Conservation (phyloP, 2,329 filamentous ascomycete species). For the Ceratocystis eucalypticola region DNA sequence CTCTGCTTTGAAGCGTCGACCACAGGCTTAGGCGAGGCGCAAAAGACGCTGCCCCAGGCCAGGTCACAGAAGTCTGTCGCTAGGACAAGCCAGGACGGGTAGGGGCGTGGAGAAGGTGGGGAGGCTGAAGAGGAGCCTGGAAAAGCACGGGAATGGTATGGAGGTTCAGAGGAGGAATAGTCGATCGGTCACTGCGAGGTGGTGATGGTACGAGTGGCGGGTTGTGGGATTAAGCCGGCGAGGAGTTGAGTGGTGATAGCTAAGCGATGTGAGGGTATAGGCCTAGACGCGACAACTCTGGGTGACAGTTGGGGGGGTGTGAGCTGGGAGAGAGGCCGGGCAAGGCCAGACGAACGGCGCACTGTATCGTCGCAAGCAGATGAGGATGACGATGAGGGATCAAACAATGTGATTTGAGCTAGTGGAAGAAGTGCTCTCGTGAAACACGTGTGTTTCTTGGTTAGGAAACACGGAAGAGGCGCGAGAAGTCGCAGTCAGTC, state of each 20-base stretch:
- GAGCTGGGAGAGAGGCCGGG: too few relatives aligned
- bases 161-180: neutral
- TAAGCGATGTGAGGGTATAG: too few relatives aligned
- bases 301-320: too few relatives aligned
- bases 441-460: neutral
- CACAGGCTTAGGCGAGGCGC: constrained; percentile 18
- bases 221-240: neutral
- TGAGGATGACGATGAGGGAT: neutral
- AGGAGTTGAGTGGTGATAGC: too few relatives aligned
- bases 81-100: constrained; percentile 6
- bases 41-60: constrained; percentile 19
- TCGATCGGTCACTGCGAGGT: neutral
- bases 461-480: neutral
- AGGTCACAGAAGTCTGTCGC: constrained; percentile 12
- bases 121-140: neutral
- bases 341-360: too few relatives aligned
- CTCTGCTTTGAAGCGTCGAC: constrained; percentile 14
- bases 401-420: neutral
- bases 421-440: too few relatives aligned
- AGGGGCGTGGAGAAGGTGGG: neutral
- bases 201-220: neutral
- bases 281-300: too few relatives aligned
- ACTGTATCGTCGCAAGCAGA: too few relatives aligned
- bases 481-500: neutral
- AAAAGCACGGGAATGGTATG: neutral